phyloP scores from a whole-genome alignment of 768 basidiomycete species.

The Tulasnella sp. region DNA sequence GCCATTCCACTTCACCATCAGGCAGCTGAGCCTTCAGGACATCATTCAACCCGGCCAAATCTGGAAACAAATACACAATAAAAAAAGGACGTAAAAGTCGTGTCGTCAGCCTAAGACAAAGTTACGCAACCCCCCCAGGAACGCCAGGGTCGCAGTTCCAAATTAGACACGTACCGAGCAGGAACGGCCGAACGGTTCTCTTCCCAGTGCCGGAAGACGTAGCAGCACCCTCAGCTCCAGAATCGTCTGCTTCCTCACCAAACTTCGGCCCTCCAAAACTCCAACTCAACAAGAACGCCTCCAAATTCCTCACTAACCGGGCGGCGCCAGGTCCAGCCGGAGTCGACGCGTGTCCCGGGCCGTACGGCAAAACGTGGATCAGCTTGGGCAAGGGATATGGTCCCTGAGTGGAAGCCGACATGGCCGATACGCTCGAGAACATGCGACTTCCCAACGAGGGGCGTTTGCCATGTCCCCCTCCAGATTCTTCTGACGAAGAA shows the following conservation, averaged over 20 bases:
- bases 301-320: conserved; percentile 6
- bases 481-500: conserved; percentile 22
- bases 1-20: conserved; percentile 1
- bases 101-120: neutral
- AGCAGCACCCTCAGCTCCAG: neutral
- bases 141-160: neutral
- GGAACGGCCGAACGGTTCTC: conserved; percentile 22
- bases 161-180: conserved; percentile 12
- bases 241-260: neutral
- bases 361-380: conserved; percentile 22
- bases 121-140: neutral
- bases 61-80: conserved; percentile 5
- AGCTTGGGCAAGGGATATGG: conserved; percentile 4
- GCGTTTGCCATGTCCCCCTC: neutral
- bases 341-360: neutral
- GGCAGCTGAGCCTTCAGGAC: neutral
- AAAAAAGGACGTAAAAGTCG: neutral
- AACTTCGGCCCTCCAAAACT: conserved; percentile 18
- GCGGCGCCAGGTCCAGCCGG: neutral
- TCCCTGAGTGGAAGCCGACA: conserved; percentile 1
- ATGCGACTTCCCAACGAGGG: neutral
- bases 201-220: neutral
- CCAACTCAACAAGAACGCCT: conserved; percentile 24
- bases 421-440: neutral
- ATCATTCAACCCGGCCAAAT: conserved; percentile 21